Evolutionary conservation across 2,329 filamentous ascomycete genomes (phyloP).

Genomic region (Tolypocladium paradoxum): DNA sequence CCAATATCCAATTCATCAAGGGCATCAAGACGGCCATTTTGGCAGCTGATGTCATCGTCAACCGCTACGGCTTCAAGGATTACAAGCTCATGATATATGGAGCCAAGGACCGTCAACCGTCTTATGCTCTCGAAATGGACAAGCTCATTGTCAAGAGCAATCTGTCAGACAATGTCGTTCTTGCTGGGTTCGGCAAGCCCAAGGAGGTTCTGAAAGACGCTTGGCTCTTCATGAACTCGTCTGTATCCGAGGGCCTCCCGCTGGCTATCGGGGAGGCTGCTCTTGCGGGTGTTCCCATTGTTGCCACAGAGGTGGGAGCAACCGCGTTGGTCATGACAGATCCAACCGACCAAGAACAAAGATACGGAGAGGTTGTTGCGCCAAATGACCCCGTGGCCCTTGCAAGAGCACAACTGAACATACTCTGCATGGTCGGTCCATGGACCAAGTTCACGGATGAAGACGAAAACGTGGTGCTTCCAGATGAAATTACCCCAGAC

Average conservation of each 20-base stretch:
- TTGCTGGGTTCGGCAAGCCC: constrained; percentile 46
- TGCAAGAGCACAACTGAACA: constrained; percentile 50
- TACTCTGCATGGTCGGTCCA: constrained; percentile 50
- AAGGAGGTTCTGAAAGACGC: constrained; percentile 42
- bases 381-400: constrained; percentile 52
- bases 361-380: constrained; percentile 52
- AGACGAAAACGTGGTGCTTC: constrained; percentile 20
- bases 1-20: constrained; percentile 48
- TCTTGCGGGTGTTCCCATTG: constrained; percentile 42
- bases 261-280: constrained; percentile 49
- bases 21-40: constrained; percentile 55
- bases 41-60: constrained; percentile 54
- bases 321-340: constrained; percentile 45
- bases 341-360: constrained; percentile 29
- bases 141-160: constrained; percentile 46
- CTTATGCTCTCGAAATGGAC: constrained; percentile 48
- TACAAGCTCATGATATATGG: constrained; percentile 54
- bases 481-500: constrained; percentile 30
- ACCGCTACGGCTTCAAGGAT: constrained; percentile 54
- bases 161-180: constrained; percentile 37
- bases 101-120: constrained; percentile 50
- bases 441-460: constrained; percentile 50
- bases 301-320: constrained; percentile 45
- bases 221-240: constrained; percentile 48
- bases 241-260: constrained; percentile 43